Evolutionary conservation across 129 eudicot genomes (phyloP), one percentile per base, ranked within the genome.

Genomic region (Artemisia argyi): DNA sequence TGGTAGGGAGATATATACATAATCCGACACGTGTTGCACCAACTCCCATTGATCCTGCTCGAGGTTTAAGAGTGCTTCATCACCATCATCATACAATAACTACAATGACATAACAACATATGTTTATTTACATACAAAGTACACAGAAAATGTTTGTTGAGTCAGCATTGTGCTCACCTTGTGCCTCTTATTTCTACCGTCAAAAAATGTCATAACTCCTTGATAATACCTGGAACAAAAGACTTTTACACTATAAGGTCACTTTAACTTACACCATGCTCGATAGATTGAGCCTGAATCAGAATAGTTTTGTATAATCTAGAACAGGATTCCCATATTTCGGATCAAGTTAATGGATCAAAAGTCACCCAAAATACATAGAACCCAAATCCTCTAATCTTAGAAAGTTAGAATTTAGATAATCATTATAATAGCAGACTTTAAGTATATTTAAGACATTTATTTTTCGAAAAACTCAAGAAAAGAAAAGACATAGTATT

Each of bases 231-330:
- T 79, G 0, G 65, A 4, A 30, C 5, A 30, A 24, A 46, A 66
- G 42, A 66, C 48, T 2, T 48, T 46, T 13, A 47, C 57, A 6
- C 22, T 47, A 47, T 39, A 44, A 47, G 19, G 22, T 84, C 75
- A 87, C 87, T 4, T 66, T 20, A 35, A 61, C 79, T 68, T 18
- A 74, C 83, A 16, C 76, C 83, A 66, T 65, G 76, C 30, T 77
- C 61, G 16, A 62, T 49, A 13, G 39, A 44, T 35, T 47, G 28
- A 50, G 46, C 79, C 83, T 79, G 76, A 32, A 48, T 12, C 18
- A 28, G 17, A 17, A 39, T 16, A 67, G 26, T 1, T n/a, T 65
- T 61, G 70, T n/a, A 59, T 17, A 32, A 5, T 32, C 42, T 5
- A 32, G 42, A 32, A 32, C 7, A 32, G 6, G 7, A 32, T 32